Evolutionary conservation across 1,284 basidiomycete species (phyloP).

Genomic region (Papiliotrema laurentii): DNA sequence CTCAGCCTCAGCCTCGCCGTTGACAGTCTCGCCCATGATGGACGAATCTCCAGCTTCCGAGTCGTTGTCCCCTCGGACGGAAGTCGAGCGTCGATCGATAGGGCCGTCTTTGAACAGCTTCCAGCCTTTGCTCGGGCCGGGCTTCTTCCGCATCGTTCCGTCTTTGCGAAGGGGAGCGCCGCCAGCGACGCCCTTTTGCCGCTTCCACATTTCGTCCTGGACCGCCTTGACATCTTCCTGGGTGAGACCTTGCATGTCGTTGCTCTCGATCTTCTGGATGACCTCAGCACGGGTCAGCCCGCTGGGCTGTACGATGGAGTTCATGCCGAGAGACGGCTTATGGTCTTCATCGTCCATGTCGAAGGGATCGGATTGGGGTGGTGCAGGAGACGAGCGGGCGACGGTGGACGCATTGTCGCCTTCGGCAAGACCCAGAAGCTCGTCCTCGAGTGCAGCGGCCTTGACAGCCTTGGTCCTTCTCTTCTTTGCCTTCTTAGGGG

Average conservation of each 20-base stretch:
- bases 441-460: constrained; percentile 34
- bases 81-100: neutral
- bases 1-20: constrained; percentile 38
- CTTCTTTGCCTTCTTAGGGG: constrained; percentile 2
- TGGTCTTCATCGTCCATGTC: neutral
- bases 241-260: constrained; percentile 31
- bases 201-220: constrained; percentile 44
- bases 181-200: constrained; percentile 26
- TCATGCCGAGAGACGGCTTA: constrained; percentile 13
- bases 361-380: constrained; percentile 3
- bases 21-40: constrained; percentile 13
- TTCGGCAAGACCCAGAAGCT: constrained; percentile 39
- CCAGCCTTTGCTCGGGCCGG: constrained; percentile 47
- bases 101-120: constrained; percentile 10
- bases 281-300: constrained; percentile 37
- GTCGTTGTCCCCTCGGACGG: constrained; percentile 12
- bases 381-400: constrained; percentile 7
- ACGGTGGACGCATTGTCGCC: constrained; percentile 15
- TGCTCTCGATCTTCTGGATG: constrained; percentile 26
- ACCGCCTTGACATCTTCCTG: constrained; percentile 43
- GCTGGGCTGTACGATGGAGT: constrained; percentile 31
- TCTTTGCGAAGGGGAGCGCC: constrained; percentile 39
- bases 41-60: constrained; percentile 23
- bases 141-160: constrained; percentile 44
- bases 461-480: constrained; percentile 14